phyloP scores from a whole-genome alignment of 2,329 filamentous ascomycete species.

The Coniochaeta hoffmannii region DNA sequence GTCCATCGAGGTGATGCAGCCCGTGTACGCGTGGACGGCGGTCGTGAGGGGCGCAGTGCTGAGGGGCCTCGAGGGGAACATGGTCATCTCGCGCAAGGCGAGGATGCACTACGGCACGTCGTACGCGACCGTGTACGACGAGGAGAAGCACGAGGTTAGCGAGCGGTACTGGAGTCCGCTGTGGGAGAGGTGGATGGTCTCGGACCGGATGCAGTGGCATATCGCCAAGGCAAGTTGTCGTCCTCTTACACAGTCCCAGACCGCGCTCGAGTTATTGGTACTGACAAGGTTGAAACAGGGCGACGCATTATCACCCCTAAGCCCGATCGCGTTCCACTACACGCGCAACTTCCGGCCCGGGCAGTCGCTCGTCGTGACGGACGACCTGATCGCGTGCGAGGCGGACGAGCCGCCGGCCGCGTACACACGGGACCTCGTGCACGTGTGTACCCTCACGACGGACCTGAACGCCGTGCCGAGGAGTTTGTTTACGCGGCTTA shows the following conservation, averaged over 20 bases:
- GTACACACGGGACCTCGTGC: conserved; percentile 54
- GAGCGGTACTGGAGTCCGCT: conserved; percentile 74
- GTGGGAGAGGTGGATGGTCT: conserved; percentile 80
- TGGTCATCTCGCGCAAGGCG: conserved; percentile 68
- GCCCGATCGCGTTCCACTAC: conserved; percentile 76
- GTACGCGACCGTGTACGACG: conserved; percentile 75
- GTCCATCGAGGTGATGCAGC: conserved; percentile 73
- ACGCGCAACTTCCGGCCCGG: conserved; percentile 76
- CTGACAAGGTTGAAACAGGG: conserved; percentile 37
- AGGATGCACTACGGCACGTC: conserved; percentile 74
- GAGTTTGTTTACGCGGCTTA: conserved; percentile 65
- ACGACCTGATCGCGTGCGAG: conserved; percentile 72
- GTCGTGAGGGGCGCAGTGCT: conserved; percentile 72
- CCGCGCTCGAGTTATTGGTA: background rate
- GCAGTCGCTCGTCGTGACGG: conserved; percentile 69
- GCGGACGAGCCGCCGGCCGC: conserved; percentile 56
- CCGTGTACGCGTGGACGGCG: conserved; percentile 74
- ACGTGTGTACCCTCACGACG: conserved; percentile 75
- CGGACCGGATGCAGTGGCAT: conserved; percentile 79
- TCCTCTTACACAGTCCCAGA: no score
- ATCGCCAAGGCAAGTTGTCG: conserved; percentile 58
- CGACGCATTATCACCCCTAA: conserved; percentile 64
- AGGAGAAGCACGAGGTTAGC: conserved; percentile 62
- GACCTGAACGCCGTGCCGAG: conserved; percentile 70
- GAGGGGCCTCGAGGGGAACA: conserved; percentile 67